Percentiles rank a stretch among this genome's conserved stretches.
Conservation (phyloP, 2,329 filamentous ascomycete genomes). For the Pestalotiopsis sp. region DNA sequence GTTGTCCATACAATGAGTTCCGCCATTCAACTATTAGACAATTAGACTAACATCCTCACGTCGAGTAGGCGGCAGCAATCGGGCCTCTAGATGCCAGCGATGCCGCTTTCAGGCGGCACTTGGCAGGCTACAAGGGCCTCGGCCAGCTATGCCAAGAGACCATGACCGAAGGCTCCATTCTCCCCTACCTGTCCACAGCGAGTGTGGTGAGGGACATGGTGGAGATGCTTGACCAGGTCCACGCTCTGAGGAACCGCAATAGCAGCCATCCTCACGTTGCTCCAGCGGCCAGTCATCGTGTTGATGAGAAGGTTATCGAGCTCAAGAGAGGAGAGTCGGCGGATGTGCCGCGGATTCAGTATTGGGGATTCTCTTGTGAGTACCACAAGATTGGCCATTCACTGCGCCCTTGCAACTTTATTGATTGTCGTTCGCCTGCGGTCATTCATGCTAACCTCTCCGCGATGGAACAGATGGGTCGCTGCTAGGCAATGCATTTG, state of each 20-base stretch:
- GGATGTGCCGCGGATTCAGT: constrained; percentile 35
- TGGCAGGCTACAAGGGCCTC: constrained; percentile 29
- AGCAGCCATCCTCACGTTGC: too few relatives aligned
- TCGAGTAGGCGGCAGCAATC: constrained; percentile 22
- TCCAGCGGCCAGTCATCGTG: not conserved
- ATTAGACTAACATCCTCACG: not conserved
- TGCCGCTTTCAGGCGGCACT: constrained; percentile 27
- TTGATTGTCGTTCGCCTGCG: not conserved
- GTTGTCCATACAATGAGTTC: too few relatives aligned
- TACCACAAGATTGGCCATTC: constrained; percentile 45
- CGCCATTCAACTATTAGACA: not conserved
- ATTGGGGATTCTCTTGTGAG: constrained; percentile 55
- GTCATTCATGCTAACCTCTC: not conserved
- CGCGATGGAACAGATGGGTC: constrained; percentile 39
- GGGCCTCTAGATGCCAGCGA: constrained; percentile 27
- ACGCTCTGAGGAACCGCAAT: constrained; percentile 29
- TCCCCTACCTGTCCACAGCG: constrained; percentile 38
- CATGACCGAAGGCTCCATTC: constrained; percentile 28
- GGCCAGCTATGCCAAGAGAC: constrained; percentile 32
- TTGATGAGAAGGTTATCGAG: not conserved
- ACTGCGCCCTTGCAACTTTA: constrained; percentile 36
- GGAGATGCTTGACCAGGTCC: constrained; percentile 44
- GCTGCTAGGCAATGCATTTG: constrained; percentile 46
- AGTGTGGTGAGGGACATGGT: constrained; percentile 47
- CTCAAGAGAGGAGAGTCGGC: not conserved